Conservation (phyloP, 2,329 filamentous ascomycete species). For the Karstenula rhodostoma region DNA sequence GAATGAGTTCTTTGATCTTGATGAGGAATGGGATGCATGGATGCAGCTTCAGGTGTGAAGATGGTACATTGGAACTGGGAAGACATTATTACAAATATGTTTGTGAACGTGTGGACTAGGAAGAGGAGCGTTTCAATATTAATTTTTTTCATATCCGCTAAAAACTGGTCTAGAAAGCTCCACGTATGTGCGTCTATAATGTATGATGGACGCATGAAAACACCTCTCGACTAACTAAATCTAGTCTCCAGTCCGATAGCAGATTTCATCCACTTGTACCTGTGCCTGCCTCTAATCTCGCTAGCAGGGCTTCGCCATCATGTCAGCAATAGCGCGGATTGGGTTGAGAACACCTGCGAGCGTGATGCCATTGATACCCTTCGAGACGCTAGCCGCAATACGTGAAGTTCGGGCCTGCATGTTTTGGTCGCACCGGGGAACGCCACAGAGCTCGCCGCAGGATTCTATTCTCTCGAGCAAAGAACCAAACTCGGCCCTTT, state of each 20-base stretch:
- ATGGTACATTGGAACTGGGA: too few relatives aligned
- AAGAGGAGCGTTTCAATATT: too few relatives aligned
- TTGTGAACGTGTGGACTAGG: too few relatives aligned
- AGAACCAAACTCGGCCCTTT: neutral
- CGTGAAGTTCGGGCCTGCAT: neutral
- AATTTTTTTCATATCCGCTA: too few relatives aligned
- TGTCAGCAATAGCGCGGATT: neutral
- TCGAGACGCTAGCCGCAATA: neutral
- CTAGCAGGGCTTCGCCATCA: too few relatives aligned
- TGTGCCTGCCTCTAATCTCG: neutral
- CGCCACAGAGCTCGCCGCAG: too few relatives aligned
- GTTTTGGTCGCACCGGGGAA: neutral
- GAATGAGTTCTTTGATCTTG: constrained; percentile 4
- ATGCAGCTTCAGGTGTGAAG: neutral
- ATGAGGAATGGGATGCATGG: constrained; percentile 1
- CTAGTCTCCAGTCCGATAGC: neutral
- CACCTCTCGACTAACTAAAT: too few relatives aligned
- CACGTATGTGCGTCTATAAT: too few relatives aligned
- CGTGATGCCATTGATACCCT: neutral
- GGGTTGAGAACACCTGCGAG: neutral
- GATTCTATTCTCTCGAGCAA: neutral
- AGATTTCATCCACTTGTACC: neutral
- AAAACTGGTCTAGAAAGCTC: too few relatives aligned
- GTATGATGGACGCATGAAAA: too few relatives aligned
- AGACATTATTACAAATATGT: too few relatives aligned